phyloP scores from a whole-genome alignment of 768 basidiomycete species.

The Hygrocybe coccinea region DNA sequence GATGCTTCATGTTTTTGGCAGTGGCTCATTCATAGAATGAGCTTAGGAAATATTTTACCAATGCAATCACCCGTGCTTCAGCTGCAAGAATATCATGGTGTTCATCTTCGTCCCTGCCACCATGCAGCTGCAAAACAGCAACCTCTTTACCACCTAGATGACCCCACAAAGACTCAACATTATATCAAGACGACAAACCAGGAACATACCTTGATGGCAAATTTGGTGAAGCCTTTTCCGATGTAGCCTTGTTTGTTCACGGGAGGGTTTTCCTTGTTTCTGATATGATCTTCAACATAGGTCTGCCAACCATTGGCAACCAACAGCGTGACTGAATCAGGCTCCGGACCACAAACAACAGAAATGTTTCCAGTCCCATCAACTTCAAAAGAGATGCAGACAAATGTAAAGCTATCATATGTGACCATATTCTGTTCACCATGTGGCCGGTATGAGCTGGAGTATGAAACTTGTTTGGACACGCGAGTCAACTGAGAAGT shows the following conservation, averaged over 20 bases:
- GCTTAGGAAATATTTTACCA: not conserved
- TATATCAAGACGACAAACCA: too few relatives aligned
- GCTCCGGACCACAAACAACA: not conserved
- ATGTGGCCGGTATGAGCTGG: not conserved
- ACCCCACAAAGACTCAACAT: too few relatives aligned
- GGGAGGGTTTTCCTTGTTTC: too few relatives aligned
- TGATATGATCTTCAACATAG: too few relatives aligned
- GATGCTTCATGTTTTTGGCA: not conserved
- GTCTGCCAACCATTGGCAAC: too few relatives aligned
- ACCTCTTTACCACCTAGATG: not conserved
- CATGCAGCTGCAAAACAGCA: slow-evolving; percentile 1
- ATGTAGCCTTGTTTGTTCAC: too few relatives aligned
- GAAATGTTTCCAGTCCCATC: not conserved
- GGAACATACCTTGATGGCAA: too few relatives aligned
- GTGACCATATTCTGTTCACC: not conserved
- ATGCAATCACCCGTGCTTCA: not conserved
- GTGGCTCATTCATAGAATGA: slow-evolving; percentile 5
- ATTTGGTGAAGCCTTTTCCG: too few relatives aligned
- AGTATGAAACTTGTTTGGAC: not conserved
- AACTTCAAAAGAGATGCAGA: not conserved
- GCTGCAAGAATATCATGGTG: not conserved
- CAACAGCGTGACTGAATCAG: slow-evolving; percentile 6
- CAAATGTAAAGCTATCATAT: slow-evolving; percentile 4
- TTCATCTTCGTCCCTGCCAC: not conserved
- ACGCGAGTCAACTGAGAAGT: not conserved